Evolutionary conservation across 768 basidiomycete genomes (phyloP).

Genomic region (Psilocybe cubensis): DNA sequence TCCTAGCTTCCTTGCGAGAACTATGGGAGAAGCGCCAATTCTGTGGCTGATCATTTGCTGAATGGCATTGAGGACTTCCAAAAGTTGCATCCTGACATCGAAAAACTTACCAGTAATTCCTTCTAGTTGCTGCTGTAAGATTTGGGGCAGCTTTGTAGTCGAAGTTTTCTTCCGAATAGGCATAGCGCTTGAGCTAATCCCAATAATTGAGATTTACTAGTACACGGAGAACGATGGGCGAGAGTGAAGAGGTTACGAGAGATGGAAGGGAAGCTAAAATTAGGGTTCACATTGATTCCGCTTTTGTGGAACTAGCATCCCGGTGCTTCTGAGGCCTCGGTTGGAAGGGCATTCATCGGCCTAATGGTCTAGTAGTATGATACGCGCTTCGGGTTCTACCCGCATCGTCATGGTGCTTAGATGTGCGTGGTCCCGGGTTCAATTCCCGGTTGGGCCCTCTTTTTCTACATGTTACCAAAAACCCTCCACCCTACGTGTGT

Average conservation of each 20-base stretch:
- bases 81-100: neutral
- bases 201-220: neutral
- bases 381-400: constrained; percentile 36
- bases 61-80: constrained; percentile 11
- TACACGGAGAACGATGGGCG: neutral
- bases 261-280: too few relatives aligned
- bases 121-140: constrained; percentile 23
- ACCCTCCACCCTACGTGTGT: too few relatives aligned
- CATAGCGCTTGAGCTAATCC: constrained; percentile 9
- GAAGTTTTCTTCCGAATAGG: constrained; percentile 37
- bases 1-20: constrained; percentile 59
- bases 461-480: constrained; percentile 5
- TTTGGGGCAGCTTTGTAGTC: constrained; percentile 34
- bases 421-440: constrained; percentile 40
- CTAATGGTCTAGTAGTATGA: constrained; percentile 42
- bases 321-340: neutral
- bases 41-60: constrained; percentile 14
- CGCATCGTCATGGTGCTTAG: constrained; percentile 21
- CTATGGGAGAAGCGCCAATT: constrained; percentile 8
- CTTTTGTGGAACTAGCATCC: too few relatives aligned
- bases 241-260: neutral
- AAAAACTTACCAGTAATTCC: constrained; percentile 12
- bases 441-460: constrained; percentile 39
- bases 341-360: constrained; percentile 16
- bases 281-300: too few relatives aligned